Percentiles rank a stretch among this genome's conserved stretches.
Conservation (phyloP, 2,329 filamentous ascomycete genomes). For the Mollisia scopiformis region DNA sequence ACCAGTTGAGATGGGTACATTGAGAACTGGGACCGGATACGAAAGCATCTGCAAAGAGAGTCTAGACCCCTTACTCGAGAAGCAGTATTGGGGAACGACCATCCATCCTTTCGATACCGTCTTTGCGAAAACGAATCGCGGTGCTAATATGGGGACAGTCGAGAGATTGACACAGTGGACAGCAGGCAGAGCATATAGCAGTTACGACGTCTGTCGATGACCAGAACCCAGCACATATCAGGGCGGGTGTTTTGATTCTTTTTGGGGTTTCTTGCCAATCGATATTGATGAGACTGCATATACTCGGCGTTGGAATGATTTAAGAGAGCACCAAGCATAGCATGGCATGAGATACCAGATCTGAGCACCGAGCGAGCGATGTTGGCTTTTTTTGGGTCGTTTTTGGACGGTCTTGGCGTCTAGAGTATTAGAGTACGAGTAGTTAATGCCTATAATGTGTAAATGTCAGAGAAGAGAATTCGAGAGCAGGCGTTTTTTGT, state of each 20-base stretch:
- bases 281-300: background rate
- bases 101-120: slow-evolving; percentile 34
- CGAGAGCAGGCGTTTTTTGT: no score
- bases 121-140: slow-evolving; percentile 32
- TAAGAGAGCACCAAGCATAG: background rate
- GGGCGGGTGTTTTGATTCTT: background rate
- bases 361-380: background rate
- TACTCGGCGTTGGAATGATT: background rate
- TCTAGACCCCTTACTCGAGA: slow-evolving; percentile 22
- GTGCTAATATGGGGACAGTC: slow-evolving; percentile 20
- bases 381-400: no score
- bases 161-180: slow-evolving; percentile 29
- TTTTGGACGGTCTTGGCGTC: background rate
- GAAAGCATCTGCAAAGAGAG: slow-evolving; percentile 6
- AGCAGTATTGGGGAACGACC: slow-evolving; percentile 29
- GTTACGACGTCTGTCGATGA: slow-evolving; percentile 28
- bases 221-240: background rate
- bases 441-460: background rate
- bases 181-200: slow-evolving; percentile 28
- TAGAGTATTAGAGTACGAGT: background rate
- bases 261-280: background rate
- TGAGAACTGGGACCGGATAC: slow-evolving; percentile 3
- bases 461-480: no score
- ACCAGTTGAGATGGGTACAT: background rate
- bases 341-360: background rate